These are phyloP conservation scores for Fusarium armeniacum DNA, from an alignment of 2,329 filamentous ascomycete species.

Conservation along the genomic window DNA sequence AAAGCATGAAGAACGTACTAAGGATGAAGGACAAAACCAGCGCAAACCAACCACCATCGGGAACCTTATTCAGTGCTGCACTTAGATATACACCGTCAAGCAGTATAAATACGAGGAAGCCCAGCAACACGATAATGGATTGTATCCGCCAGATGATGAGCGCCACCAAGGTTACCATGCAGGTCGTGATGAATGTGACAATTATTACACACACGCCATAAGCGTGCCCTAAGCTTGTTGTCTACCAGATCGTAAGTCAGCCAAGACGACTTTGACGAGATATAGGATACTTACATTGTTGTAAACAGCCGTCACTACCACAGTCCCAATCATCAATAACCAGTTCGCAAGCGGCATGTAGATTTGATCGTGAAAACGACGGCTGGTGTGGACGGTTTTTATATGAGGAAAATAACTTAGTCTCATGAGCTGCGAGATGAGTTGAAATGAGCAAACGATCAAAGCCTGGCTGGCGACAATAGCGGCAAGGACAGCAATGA, in stretches of 20 bases:
- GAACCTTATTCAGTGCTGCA: constrained; percentile 78
- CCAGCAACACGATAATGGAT: constrained; percentile 69
- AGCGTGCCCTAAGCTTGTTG: constrained; percentile 77
- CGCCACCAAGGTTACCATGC: constrained; percentile 78
- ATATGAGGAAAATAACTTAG: constrained; percentile 81
- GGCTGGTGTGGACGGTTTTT: constrained; percentile 78
- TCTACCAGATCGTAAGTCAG: constrained; percentile 53
- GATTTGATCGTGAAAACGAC: constrained; percentile 78
- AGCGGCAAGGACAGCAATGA: constrained; percentile 77
- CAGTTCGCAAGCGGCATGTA: constrained; percentile 84
- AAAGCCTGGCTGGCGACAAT: constrained; percentile 84
- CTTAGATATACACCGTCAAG: constrained; percentile 79
- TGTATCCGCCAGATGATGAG: constrained; percentile 79
- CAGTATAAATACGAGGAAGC: constrained; percentile 74
- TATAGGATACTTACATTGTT: constrained; percentile 68
- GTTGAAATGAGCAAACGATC: constrained; percentile 81
- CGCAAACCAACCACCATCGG: constrained; percentile 84
- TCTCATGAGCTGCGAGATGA: constrained; percentile 79
- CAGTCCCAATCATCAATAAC: constrained; percentile 80
- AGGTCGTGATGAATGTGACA: constrained; percentile 83
- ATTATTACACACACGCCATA: constrained; percentile 86
- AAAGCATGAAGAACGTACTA: constrained; percentile 76
- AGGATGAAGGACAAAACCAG: constrained; percentile 74
- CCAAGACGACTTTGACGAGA: neutral
- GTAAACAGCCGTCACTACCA: constrained; percentile 81